Percentiles rank a stretch among this genome's conserved stretches.
Conservation (phyloP, 306 rosid species). For the Leucaena leucocephala region DNA sequence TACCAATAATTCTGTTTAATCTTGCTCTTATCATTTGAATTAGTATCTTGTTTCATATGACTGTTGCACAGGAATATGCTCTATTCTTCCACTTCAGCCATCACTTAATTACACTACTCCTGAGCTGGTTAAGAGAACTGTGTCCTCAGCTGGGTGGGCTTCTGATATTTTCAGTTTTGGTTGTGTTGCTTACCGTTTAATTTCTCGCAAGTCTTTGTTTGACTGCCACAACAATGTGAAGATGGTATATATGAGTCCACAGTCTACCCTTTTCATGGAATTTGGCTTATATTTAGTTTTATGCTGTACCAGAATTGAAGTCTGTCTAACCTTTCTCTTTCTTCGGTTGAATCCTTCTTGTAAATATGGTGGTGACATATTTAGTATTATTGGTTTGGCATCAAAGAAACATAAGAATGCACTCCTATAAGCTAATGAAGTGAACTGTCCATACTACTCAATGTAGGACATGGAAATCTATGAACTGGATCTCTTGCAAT, state of each 20-base stretch:
- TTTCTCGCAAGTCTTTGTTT: slow-evolving; percentile 82
- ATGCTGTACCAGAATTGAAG: neutral
- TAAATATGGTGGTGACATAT: slow-evolving; percentile 2
- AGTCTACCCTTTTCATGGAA: slow-evolving; percentile 23
- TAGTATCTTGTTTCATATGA: slow-evolving; percentile 33
- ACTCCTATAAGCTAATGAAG: neutral
- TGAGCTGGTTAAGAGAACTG: slow-evolving; percentile 75
- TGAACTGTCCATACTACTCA: too few relatives aligned
- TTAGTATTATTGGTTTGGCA: neutral
- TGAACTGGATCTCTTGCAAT: too few relatives aligned
- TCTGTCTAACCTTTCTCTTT: neutral
- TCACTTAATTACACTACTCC: slow-evolving; percentile 94
- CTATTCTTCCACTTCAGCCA: slow-evolving; percentile 89
- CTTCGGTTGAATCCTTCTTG: slow-evolving; percentile 8
- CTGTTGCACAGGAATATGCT: slow-evolving; percentile 82
- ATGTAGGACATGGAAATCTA: too few relatives aligned
- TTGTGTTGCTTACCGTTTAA: slow-evolving; percentile 91
- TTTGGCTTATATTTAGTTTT: slow-evolving; percentile 11
- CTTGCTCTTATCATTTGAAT: slow-evolving; percentile 11
- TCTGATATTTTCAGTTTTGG: slow-evolving; percentile 98
- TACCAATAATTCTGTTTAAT: slow-evolving; percentile 1
- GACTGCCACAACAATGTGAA: slow-evolving; percentile 92
- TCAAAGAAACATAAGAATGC: neutral
- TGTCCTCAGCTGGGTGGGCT: slow-evolving; percentile 58
- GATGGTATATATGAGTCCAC: slow-evolving; percentile 66